These are phyloP conservation scores for Trichomonas tenax DNA, from an alignment of 208 protist genomes.

Conservation along the genomic window DNA sequence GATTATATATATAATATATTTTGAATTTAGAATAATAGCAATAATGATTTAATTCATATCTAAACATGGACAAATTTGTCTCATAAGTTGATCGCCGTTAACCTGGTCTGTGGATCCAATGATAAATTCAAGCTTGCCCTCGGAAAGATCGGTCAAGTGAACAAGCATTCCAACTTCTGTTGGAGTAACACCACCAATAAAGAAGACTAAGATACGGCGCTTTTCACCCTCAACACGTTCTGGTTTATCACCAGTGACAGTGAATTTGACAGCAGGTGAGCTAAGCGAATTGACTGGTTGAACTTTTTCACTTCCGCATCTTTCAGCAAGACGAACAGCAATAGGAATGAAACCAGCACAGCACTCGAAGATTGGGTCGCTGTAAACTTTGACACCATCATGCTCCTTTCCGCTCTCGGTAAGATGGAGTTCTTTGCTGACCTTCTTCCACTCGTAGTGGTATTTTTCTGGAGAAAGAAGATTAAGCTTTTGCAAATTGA, in stretches of 20 bases:
- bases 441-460: neutral
- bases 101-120: neutral
- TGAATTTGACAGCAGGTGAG: neutral
- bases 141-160: neutral
- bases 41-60: too few species aligned
- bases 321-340: neutral
- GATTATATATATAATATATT: too few species aligned
- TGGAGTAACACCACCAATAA: neutral
- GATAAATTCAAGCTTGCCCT: neutral
- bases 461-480: neutral
- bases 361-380: neutral
- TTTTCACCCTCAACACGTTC: neutral
- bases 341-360: neutral
- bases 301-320: neutral
- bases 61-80: neutral
- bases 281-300: neutral
- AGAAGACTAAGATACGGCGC: neutral
- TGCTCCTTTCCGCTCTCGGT: too few species aligned
- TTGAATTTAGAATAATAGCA: too few species aligned
- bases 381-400: too few species aligned
- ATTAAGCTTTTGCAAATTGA: neutral
- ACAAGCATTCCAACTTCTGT: neutral
- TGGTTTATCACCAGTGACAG: neutral
- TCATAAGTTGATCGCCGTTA: neutral
- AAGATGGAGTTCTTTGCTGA: too few species aligned